Evolutionary conservation across 2,329 filamentous ascomycete genomes (phyloP).

Genomic region (Gliomastix tumulicola): DNA sequence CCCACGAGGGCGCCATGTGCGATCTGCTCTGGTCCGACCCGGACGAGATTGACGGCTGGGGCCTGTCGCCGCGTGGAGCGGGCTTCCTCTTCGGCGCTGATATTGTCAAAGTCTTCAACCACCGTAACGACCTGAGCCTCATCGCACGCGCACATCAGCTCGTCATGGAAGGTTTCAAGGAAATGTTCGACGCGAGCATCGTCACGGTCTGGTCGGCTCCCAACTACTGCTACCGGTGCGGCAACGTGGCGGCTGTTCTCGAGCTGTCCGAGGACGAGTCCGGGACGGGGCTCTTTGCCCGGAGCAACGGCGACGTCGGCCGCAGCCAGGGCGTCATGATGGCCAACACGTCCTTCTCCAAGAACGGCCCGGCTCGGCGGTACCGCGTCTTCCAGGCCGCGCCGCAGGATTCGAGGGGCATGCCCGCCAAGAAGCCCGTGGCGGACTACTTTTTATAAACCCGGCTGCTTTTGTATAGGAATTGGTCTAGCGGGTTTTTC

Average conservation of each 20-base stretch:
- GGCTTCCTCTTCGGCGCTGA: constrained; percentile 94
- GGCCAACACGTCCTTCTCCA: constrained; percentile 34
- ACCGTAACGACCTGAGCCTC: constrained; percentile 83
- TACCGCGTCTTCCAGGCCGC: constrained; percentile 97
- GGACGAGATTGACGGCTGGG: constrained; percentile 97
- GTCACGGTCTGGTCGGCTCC: constrained; percentile 98
- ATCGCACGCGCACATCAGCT: constrained; percentile 94
- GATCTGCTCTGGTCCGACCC: constrained; percentile 97
- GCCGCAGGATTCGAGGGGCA: constrained; percentile 89
- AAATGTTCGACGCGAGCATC: constrained; percentile 95
- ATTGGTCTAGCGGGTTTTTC: constrained; percentile 1
- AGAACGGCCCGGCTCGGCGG: constrained; percentile 71
- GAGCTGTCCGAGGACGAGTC: constrained; percentile 84
- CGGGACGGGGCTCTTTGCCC: constrained; percentile 62
- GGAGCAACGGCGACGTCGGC: constrained; percentile 64
- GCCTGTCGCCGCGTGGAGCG: constrained; percentile 84
- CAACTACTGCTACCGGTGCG: constrained; percentile 94
- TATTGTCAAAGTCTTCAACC: constrained; percentile 94
- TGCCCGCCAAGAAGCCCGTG: constrained; percentile 98
- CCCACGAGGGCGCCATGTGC: constrained; percentile 98
- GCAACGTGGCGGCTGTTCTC: constrained; percentile 90
- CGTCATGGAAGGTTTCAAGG: constrained; percentile 99
- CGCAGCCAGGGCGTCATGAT: constrained; percentile 45
- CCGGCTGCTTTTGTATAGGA: background rate
- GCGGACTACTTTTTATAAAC: constrained; percentile 93